Base-by-base conservation (phyloP, 176 grass and related monocot species). In the Miscanthus lutarioriparius region DNA sequence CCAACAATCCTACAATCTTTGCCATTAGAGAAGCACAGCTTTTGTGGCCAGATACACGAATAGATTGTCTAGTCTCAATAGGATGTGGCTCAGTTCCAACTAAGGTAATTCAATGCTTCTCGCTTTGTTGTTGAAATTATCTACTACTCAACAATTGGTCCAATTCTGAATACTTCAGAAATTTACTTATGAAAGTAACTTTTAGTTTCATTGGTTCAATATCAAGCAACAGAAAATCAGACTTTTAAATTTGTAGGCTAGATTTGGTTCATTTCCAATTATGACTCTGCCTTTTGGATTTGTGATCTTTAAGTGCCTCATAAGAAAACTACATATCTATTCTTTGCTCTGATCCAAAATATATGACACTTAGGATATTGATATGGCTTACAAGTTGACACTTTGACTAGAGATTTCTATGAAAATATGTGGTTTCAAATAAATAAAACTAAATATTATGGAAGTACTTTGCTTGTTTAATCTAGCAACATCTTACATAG, bases 1-100 rank as follows among this genome's bases (percentile, higher is more conserved):
- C 89, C 30, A 98, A 98, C 64, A 98, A 98, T 92, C 96, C 96
- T 49, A 98, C 96, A 17, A 95, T 98, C 36, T 98, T 98, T 92
- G 93, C 96, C 10, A 92, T 98, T 51, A 98, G 96, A 90, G 96
- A 98, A 82, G 96, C 96, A 4, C 96, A 98, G 48, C 93, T 98
- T 82, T 87, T 98, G 62, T 98, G 96, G 96, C 96, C 96, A 78
- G 96, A 98, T 89, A 89, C 93, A n/a, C 84, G 78, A 83, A 95
- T 98, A 62, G 96, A 98, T 70, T 98, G 96, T 80, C 86, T 95
- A 38, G 91, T 98, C 78, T 98, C 96, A 5, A 85, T 98, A 73
- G 96, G 96, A 51, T 98, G 96, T 87, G 93, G 96, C 40, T 95
- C 93, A 63, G 91, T 98, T 85, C 96, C 96, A 78, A 87, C 80